Evolutionary conservation across 495 filamentous ascomycete genomes (phyloP).

Genomic region (Penicillium canescens): DNA sequence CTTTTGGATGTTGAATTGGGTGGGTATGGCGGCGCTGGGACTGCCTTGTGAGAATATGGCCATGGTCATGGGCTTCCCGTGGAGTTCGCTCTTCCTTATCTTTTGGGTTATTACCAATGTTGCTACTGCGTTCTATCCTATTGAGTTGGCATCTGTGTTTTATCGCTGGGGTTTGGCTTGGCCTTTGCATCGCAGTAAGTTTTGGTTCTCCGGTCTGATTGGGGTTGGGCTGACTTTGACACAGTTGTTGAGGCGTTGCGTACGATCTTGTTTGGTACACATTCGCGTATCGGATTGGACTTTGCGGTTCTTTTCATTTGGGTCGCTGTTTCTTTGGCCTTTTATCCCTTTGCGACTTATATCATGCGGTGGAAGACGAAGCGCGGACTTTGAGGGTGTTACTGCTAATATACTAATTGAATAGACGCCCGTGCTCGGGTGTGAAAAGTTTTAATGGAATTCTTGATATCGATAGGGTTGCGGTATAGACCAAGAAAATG

Average conservation of each 20-base stretch:
- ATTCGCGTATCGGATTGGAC: constrained; percentile 63
- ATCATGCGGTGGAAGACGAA: constrained; percentile 61
- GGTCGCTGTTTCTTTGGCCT: constrained; percentile 51
- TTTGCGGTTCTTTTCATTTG: constrained; percentile 65
- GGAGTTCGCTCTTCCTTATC: constrained; percentile 69
- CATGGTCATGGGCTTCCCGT: constrained; percentile 67
- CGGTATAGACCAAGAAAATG: no score
- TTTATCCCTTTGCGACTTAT: constrained; percentile 63
- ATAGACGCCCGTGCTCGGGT: neutral
- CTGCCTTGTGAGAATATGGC: constrained; percentile 72
- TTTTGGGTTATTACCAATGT: constrained; percentile 79
- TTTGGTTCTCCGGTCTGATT: neutral
- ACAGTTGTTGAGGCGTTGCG: constrained; percentile 63
- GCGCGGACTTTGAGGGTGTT: constrained; percentile 17
- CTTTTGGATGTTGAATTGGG: constrained; percentile 75
- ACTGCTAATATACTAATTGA: neutral
- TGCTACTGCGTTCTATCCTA: constrained; percentile 60
- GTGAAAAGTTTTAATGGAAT: neutral
- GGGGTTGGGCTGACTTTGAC: neutral
- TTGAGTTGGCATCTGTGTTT: constrained; percentile 60
- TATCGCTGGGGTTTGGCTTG: constrained; percentile 71
- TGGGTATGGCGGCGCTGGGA: constrained; percentile 68
- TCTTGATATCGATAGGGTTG: no score
- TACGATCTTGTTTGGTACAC: constrained; percentile 62
- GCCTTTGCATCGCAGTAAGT: constrained; percentile 65